phyloP scores from a whole-genome alignment of 1,284 basidiomycete genomes.

The Malassezia equina region DNA sequence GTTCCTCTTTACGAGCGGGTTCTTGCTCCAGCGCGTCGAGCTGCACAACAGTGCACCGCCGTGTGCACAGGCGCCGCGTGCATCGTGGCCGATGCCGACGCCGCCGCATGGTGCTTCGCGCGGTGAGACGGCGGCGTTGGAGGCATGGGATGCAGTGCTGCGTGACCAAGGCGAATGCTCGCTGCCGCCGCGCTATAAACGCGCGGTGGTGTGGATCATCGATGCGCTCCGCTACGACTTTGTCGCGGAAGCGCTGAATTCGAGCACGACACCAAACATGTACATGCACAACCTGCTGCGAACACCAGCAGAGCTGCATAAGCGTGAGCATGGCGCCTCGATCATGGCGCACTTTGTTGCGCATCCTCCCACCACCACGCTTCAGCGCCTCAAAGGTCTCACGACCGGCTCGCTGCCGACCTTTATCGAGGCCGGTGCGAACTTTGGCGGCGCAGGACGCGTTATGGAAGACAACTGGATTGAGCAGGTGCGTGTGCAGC shows the following conservation, averaged over 20 bases:
- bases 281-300: conserved; percentile 73
- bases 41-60: conserved; percentile 18
- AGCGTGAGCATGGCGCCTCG: conserved; percentile 58
- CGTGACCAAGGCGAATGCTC: conserved; percentile 28
- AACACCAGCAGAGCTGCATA: conserved; percentile 64
- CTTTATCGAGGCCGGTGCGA: conserved; percentile 83
- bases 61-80: background rate
- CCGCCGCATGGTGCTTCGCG: conserved; percentile 14
- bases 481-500: conserved; percentile 44
- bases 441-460: conserved; percentile 60
- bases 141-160: conserved; percentile 24
- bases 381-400: conserved; percentile 88
- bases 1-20: conserved; percentile 40
- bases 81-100: conserved; percentile 11
- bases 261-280: conserved; percentile 52
- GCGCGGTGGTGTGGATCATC: conserved; percentile 75
- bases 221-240: conserved; percentile 94
- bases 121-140: conserved; percentile 16
- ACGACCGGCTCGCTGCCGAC: conserved; percentile 93
- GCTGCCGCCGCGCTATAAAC: conserved; percentile 25
- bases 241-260: conserved; percentile 59
- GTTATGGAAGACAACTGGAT: conserved; percentile 75
- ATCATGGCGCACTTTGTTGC: conserved; percentile 79
- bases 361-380: conserved; percentile 88
- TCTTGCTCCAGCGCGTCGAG: conserved; percentile 37